Conservation (phyloP, 192 early-diverging fungal genomes). For the Diversispora epigaea region DNA sequence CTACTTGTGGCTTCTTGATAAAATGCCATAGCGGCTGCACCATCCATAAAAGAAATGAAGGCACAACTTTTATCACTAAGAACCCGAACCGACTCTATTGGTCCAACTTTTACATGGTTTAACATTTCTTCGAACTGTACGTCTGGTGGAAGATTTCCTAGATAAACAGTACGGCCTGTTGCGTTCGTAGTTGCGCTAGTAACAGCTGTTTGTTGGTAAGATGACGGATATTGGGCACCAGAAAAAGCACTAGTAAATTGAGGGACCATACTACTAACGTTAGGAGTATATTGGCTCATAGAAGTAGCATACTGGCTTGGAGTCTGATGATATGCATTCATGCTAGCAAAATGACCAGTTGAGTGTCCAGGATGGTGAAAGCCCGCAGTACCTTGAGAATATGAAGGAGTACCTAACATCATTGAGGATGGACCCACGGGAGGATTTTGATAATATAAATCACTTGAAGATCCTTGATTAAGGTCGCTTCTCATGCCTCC, state of each 20-base stretch:
- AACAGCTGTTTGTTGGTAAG: conserved; percentile 40
- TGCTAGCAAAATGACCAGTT: conserved; percentile 29
- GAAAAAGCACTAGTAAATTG: conserved; percentile 33
- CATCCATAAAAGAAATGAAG: conserved; percentile 80
- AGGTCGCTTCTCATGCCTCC: conserved; percentile 29
- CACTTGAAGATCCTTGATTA: conserved; percentile 19
- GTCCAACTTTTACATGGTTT: conserved; percentile 68
- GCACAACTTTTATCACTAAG: conserved; percentile 77
- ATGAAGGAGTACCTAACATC: conserved; percentile 40
- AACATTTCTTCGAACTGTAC: conserved; percentile 63
- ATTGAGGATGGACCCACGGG: conserved; percentile 39
- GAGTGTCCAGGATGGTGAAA: conserved; percentile 30
- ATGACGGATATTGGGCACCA: conserved; percentile 16
- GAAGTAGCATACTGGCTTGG: conserved; percentile 22
- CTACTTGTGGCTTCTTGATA: conserved; percentile 52
- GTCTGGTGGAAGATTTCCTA: conserved; percentile 72
- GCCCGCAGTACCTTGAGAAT: conserved; percentile 30
- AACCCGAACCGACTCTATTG: conserved; percentile 67
- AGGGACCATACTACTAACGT: conserved; percentile 31
- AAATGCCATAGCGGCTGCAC: conserved; percentile 60
- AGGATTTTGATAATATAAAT: conserved; percentile 33
- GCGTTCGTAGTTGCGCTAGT: conserved; percentile 37
- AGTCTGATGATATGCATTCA: conserved; percentile 39
- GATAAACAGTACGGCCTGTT: conserved; percentile 74
- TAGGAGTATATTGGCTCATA: conserved; percentile 35